Evolutionary conservation across 495 filamentous ascomycete species (phyloP).

Genomic region (Amphirosellinia nigrospora): DNA sequence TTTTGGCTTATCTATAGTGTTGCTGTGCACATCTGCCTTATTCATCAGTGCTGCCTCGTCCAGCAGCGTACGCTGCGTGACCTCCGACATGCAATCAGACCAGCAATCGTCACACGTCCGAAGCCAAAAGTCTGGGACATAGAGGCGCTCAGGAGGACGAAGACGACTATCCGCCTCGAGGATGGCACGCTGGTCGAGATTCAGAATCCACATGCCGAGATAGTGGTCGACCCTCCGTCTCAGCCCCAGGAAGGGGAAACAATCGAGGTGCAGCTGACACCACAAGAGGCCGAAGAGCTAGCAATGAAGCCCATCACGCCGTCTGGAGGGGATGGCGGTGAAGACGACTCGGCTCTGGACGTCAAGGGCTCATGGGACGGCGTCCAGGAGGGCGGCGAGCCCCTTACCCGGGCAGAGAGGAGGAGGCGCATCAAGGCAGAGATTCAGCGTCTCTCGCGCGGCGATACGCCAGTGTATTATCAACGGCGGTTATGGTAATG

Average conservation of each 20-base stretch:
- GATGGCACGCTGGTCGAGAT: slow-evolving; percentile 46
- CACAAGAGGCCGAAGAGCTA: slow-evolving; percentile 29
- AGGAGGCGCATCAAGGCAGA: slow-evolving; percentile 58
- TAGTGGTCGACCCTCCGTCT: neutral
- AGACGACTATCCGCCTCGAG: slow-evolving; percentile 44
- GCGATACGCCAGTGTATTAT: slow-evolving; percentile 49
- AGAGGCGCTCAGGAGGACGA: slow-evolving; percentile 28
- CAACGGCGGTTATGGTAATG: slow-evolving; percentile 52
- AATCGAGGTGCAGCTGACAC: slow-evolving; percentile 42
- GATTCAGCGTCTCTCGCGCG: slow-evolving; percentile 50
- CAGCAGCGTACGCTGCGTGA: slow-evolving; percentile 61
- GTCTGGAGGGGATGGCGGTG: neutral
- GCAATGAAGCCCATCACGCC: slow-evolving; percentile 20
- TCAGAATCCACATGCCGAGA: slow-evolving; percentile 26
- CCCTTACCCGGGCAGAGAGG: slow-evolving; percentile 54
- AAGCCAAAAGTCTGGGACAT: slow-evolving; percentile 50
- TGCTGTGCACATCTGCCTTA: slow-evolving; percentile 58
- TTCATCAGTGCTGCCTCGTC: slow-evolving; percentile 60
- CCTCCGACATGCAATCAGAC: slow-evolving; percentile 54
- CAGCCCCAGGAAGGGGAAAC: slow-evolving; percentile 11
- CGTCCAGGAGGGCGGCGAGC: slow-evolving; percentile 33
- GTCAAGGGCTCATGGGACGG: slow-evolving; percentile 33
- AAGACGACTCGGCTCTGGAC: slow-evolving; percentile 26
- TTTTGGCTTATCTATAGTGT: slow-evolving; percentile 40
- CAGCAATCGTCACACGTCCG: slow-evolving; percentile 39